phyloP scores from a whole-genome alignment of 306 rosid species.

The Vigna trinervia region DNA sequence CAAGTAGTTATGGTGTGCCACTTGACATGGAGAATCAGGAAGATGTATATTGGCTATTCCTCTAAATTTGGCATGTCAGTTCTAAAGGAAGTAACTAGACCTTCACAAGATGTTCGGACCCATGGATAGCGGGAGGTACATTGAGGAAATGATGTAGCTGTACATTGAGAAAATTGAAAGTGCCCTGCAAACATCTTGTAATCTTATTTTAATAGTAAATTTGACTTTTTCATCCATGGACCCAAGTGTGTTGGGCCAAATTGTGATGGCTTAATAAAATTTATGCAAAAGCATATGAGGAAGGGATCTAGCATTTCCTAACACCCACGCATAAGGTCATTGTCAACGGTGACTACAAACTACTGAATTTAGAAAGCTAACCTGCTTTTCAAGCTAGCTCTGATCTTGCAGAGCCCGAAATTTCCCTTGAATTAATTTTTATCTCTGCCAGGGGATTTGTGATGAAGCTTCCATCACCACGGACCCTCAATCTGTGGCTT shows the following conservation, averaged over 20 bases:
- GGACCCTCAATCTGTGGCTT: constrained; percentile 55
- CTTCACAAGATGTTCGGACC: background rate
- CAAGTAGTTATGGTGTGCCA: background rate
- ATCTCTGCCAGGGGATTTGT: constrained; percentile 80
- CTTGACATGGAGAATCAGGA: background rate
- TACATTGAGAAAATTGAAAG: background rate
- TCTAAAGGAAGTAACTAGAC: background rate
- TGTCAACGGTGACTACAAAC: background rate
- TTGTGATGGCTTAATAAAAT: background rate
- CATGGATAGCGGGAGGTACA: background rate
- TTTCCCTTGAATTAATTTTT: constrained; percentile 52
- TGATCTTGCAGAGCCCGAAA: constrained; percentile 40
- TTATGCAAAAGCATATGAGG: constrained; percentile 9
- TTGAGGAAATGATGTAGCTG: background rate
- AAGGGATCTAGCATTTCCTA: constrained; percentile 9
- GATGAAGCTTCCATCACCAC: constrained; percentile 62
- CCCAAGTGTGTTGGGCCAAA: background rate
- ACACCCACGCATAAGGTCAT: background rate
- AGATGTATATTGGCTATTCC: background rate
- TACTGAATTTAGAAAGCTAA: constrained; percentile 11
- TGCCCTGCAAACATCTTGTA: background rate
- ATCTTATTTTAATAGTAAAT: constrained; percentile 4
- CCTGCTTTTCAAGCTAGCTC: constrained; percentile 43
- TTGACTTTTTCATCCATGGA: background rate
- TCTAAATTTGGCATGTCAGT: background rate